Evolutionary conservation across 257 asterid species (phyloP).

Genomic region (Agastache rugosa): DNA sequence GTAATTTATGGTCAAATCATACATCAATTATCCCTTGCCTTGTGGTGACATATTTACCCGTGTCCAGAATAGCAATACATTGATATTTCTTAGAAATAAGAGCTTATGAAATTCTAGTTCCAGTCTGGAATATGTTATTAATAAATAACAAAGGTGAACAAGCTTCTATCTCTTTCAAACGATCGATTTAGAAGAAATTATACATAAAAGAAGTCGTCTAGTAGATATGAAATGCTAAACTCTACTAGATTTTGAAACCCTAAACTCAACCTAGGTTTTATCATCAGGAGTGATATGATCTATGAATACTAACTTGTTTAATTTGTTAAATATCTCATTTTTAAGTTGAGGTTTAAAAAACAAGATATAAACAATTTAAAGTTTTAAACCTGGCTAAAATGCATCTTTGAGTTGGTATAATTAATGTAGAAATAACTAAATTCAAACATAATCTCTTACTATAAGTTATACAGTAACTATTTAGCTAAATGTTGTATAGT

Average conservation of each 20-base stretch:
- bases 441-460: neutral
- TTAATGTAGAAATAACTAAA: no score
- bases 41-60: neutral
- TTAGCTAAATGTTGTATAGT: neutral
- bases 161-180: no score
- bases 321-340: neutral
- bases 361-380: neutral
- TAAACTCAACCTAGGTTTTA: neutral
- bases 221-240: no score
- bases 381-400: no score
- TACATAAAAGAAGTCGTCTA: no score
- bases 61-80: neutral
- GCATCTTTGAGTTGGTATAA: no score
- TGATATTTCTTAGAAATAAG: neutral
- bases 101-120: no score
- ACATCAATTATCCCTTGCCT: neutral
- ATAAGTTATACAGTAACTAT: neutral
- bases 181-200: no score
- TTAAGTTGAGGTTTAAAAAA: neutral
- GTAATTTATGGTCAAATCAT: neutral
- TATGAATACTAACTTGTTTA: neutral
- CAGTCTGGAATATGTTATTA: no score
- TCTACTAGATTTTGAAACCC: no score
- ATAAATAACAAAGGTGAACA: no score
- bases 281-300: neutral